Evolutionary conservation across 345 rosid species (phyloP), one percentile per base, ranked within the genome.

Genomic region (Eutrema heterophyllum): DNA sequence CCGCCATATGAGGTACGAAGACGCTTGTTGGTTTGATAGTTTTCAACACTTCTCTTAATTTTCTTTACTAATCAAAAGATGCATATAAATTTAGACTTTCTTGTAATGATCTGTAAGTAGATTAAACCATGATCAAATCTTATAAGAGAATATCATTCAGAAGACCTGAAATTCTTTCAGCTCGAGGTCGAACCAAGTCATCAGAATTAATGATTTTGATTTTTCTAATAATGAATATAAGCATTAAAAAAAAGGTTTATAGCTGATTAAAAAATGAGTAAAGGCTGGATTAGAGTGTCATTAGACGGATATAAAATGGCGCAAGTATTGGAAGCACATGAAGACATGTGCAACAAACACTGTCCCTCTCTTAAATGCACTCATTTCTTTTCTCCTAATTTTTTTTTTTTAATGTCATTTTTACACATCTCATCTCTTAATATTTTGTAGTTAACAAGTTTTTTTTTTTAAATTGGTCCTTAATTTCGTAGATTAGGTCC

Each of bases 301-400:
- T 21, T 21, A 59, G 24, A 50, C 35, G 48, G 2, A 59, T 67
- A 50, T 16, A 59, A 75, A 59, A 67, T 41, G 53, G 38, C 52
- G 56, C 7, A 30, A 38, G 60, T 70, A 4, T 63, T 76, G 80
- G 66, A 69, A 55, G 71, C 80, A 76, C 80, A 63, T 76, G 75
- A 54, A 21, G 2, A 70, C 75, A 76, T 64, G 80, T 76, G 80
- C 56, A 63, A 6, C 56, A 59, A 68, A 67, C 49, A 67, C 69
- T 75, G 56, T 75, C 75, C 40, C 71, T 69, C 44, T 51, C 79
- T 69, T 76, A 14, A 76, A 62, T 69, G 74, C 58, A 44, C 27
- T 45, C 69, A 36, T 62, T 36, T 73, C 14, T 44, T 44, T 45
- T 62, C 74, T 45, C 64, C n/a, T 62, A 29, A 29, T 3, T 5